Evolutionary conservation across 1,284 basidiomycete genomes (phyloP).

Genomic region (Trichosporon inkin): DNA sequence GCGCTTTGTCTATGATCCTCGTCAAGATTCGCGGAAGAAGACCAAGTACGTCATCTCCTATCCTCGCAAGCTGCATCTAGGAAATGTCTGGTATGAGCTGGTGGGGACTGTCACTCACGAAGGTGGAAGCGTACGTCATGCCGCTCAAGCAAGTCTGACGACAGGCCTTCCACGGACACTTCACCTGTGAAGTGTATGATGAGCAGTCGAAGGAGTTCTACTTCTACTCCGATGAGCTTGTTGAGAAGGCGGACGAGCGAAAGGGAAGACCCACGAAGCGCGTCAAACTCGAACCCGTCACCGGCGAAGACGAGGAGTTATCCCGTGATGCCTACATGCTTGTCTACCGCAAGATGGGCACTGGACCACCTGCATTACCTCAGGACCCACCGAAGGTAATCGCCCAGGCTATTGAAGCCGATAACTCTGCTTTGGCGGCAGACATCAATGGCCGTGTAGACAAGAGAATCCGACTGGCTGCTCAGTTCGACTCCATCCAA

Average conservation of each 20-base stretch:
- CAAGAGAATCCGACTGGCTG: background rate
- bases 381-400: constrained; percentile 57
- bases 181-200: constrained; percentile 82
- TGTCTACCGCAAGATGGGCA: constrained; percentile 58
- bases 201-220: constrained; percentile 73
- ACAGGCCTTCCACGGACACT: constrained; percentile 87
- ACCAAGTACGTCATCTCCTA: constrained; percentile 71
- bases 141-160: background rate
- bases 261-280: constrained; percentile 22
- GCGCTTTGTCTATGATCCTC: constrained; percentile 80
- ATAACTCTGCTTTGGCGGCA: constrained; percentile 53
- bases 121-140: constrained; percentile 54
- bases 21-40: constrained; percentile 72
- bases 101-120: constrained; percentile 78
- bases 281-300: constrained; percentile 18
- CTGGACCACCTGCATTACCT: constrained; percentile 18
- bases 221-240: constrained; percentile 75
- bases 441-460: constrained; percentile 23
- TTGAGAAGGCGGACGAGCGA: constrained; percentile 24
- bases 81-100: constrained; percentile 60
- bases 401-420: constrained; percentile 55
- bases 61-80: constrained; percentile 63
- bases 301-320: constrained; percentile 29
- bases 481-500: constrained; percentile 18
- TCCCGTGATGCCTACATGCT: constrained; percentile 91